A percentile compares a stretch with the other conserved stretches of the same genome.
phyloP scores from a whole-genome alignment of 1,284 basidiomycete genomes.

The Entoloma clypeatum region DNA sequence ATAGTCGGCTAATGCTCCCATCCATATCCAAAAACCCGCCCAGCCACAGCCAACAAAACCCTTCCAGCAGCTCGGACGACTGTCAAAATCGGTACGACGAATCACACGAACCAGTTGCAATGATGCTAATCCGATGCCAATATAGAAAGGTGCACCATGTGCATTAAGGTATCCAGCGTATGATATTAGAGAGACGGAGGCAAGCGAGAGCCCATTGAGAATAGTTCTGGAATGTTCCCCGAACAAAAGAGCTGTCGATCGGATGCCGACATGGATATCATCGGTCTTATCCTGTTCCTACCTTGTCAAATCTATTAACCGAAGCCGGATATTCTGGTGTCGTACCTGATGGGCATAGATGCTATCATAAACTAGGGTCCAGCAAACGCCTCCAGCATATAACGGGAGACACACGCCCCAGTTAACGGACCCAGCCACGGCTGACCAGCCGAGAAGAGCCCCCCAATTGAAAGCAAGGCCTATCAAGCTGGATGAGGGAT shows the following conservation, averaged over 20 bases:
- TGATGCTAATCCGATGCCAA: conserved; percentile 72
- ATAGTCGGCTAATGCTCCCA: conserved; percentile 82
- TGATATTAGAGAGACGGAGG: conserved; percentile 73
- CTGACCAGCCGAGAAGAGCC: conserved; percentile 93
- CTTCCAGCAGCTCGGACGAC: conserved; percentile 84
- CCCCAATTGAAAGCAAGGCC: conserved; percentile 99
- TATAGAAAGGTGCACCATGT: conserved; percentile 77
- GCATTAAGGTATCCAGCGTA: conserved; percentile 78
- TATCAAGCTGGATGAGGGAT: conserved; percentile 27
- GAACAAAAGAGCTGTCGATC: conserved; percentile 92
- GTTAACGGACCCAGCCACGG: conserved; percentile 78
- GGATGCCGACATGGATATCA: conserved; percentile 87
- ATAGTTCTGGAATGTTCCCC: conserved; percentile 74
- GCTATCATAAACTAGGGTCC: conserved; percentile 97
- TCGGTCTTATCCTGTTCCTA: conserved; percentile 82
- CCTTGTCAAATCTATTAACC: conserved; percentile 7
- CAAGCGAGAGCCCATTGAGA: conserved; percentile 66
- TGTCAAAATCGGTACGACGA: conserved; percentile 75
- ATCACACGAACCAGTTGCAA: conserved; percentile 83
- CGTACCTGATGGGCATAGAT: conserved; percentile 96
- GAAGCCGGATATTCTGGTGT: conserved; percentile 2
- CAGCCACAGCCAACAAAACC: conserved; percentile 89
- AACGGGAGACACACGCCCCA: conserved; percentile 86
- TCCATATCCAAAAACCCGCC: conserved; percentile 87
- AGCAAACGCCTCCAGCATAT: conserved; percentile 86